Evolutionary conservation across 2,329 filamentous ascomycete species (phyloP), one percentile per base, ranked within the genome.

Genomic region (Penicillium sp.): DNA sequence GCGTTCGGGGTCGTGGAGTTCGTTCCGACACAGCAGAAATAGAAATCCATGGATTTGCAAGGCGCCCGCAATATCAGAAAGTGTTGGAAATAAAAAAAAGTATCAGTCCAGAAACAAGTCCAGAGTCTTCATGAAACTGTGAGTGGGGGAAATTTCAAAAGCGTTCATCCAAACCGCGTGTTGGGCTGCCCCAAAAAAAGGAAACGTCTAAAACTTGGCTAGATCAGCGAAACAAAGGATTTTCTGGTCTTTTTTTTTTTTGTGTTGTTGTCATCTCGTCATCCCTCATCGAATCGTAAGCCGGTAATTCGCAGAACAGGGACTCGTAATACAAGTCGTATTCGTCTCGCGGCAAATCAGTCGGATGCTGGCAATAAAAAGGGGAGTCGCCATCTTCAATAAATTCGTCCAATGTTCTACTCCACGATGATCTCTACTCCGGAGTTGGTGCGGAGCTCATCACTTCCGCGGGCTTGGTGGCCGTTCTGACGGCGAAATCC

Each of bases 341-440:
- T 73, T 73, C 70, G 68, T 76, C 68, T 74, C 70, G 68, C 70
- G 69, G 71, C 69, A 71, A 73, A 74, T 69, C 69, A 73, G 70
- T 73, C 67, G 69, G 64, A 67, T 67, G 65, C 57, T 67, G 65
- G 65, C 63, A 67, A 70, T 70, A 72, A 70, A 69, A 65, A 66
- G 63, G 68, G 66, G 68, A 68, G 62, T 64, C 63, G 67, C 70
- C 68, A 68, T 72, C 62, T 68, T 68, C 66, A 66, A 67, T 68
- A 65, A 52, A 63, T 53, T 62, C 57, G 60, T 66, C 60, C 53
- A 47, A 49, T 60, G 44, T 72, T 74, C 19, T 53, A 85, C 77
- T 86, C 85, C 67, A 86, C 84, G 67, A 86, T 84, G 70, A 87
- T 86, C 71, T 86, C 83, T 62, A 86, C 81, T 57, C 82, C 81